Base-by-base conservation (phyloP, 2,329 filamentous ascomycete genomes). In the Paecilomyces sp. region DNA sequence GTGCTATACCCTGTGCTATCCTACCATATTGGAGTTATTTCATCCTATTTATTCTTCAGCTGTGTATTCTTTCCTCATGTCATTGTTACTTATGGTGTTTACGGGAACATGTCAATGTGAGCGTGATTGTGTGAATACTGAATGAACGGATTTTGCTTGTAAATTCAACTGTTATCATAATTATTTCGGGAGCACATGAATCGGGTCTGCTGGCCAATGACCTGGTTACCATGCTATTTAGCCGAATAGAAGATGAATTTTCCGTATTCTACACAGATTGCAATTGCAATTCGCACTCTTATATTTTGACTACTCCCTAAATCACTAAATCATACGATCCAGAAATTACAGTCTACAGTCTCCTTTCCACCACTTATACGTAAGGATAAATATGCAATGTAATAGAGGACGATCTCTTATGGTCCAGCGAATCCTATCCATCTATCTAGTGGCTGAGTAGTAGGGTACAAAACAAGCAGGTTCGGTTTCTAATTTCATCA, bases 21-120 rank as follows among this genome's bases (percentile, higher is more conserved):
- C 6, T 33, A 33, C 31, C 31, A 12, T 57, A 57, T 52, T 58
- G 59, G 8, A 62, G 57, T 36, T 4, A 33, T 33, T 8, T 33
- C 31, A 33, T 56, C 24, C 15, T 54, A 54, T 54, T 24, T 33
- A 28, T 25, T 54, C 15, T 54, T 28, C 15, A 11, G 22, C 13
- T 24, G 15, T 54, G 30, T 28, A 54, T 54, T 54, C 12, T 33
- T 33, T 33, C 31, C 11, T 33, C 2, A 11, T 33, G 6, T 33
- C 11, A 9, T 8, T 54, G 18, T 15, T 54, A 30, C 22, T 30
- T 7, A 28, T 8, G 33, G 33, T 30, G 11, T 47, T 47, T 18
- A n/a, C 15, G 41, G 18, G 18, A 3, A 47, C n/a, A 8, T 47
- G 5, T 47, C n/a, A 47, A 47, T 15, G n/a, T 47, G 15, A 47